Conservation (phyloP, 768 basidiomycete species). For the Myochromella boudieri region DNA sequence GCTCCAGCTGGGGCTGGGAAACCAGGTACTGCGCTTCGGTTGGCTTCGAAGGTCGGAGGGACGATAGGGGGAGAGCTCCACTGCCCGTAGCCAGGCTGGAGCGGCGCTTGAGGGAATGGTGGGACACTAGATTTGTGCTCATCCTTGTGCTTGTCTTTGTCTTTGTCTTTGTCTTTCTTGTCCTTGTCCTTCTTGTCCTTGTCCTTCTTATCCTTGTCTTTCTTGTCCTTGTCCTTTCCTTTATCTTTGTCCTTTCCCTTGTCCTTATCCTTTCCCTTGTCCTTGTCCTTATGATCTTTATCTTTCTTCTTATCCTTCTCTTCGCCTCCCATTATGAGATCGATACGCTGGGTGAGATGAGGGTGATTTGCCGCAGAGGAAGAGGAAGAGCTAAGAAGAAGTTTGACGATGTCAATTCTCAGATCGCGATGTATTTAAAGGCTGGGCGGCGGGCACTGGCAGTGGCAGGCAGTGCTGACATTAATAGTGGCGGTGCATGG, state of each 20-base stretch:
- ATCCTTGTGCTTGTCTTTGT: constrained; percentile 14
- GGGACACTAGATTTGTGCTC: constrained; percentile 15
- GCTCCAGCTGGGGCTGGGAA: constrained; percentile 8
- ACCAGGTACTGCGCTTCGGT: constrained; percentile 10
- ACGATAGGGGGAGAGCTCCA: constrained; percentile 23
- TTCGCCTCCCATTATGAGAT: too few relatives aligned
- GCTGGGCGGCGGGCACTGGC: too few relatives aligned
- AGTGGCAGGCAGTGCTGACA: too few relatives aligned
- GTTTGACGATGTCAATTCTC: neutral
- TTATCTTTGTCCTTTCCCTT: constrained; percentile 21
- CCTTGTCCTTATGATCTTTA: constrained; percentile 25
- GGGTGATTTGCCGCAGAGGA: too few relatives aligned
- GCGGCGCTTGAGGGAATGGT: constrained; percentile 8
- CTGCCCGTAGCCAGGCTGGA: constrained; percentile 8
- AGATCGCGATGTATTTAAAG: too few relatives aligned
- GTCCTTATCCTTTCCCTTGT: constrained; percentile 22
- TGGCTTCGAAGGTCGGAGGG: constrained; percentile 18
- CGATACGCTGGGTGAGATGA: too few relatives aligned
- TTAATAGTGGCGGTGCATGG: too few relatives aligned
- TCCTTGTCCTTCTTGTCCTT: constrained; percentile 27
- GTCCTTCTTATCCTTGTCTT: constrained; percentile 22
- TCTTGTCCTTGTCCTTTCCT: constrained; percentile 13
- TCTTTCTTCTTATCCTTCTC: constrained; percentile 1
- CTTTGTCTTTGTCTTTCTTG: constrained; percentile 24
- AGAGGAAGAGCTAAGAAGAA: constrained; percentile 15